These are phyloP conservation scores for Parsonsia alboflavescens DNA, from an alignment of 257 asterid species.

Conservation along the genomic window DNA sequence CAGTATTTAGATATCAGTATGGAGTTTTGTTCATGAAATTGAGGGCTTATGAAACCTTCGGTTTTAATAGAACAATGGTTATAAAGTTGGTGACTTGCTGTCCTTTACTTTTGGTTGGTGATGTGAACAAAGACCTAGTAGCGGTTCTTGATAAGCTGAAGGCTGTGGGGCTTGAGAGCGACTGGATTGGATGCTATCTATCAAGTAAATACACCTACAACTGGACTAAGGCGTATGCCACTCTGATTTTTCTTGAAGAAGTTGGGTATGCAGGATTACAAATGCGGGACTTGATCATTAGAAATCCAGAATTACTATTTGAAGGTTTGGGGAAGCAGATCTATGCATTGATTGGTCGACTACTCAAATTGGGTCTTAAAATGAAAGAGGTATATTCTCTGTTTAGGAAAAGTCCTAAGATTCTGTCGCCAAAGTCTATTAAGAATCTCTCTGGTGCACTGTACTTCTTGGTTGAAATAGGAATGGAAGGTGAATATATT, in stretches of 20 bases:
- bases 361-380: slow-evolving; percentile 63
- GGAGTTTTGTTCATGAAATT: slow-evolving; percentile 49
- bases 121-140: slow-evolving; percentile 33
- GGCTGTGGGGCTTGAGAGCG: slow-evolving; percentile 41
- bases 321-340: slow-evolving; percentile 76
- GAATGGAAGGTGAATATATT: slow-evolving; percentile 45
- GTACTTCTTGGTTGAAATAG: slow-evolving; percentile 56
- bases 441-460: slow-evolving; percentile 65
- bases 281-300: slow-evolving; percentile 39
- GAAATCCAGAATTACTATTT: slow-evolving; percentile 50
- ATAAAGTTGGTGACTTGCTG: slow-evolving; percentile 58
- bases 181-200: slow-evolving; percentile 67
- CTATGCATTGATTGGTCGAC: slow-evolving; percentile 51
- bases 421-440: slow-evolving; percentile 46
- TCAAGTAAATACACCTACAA: slow-evolving; percentile 40
- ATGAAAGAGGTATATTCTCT: slow-evolving; percentile 43
- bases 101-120: slow-evolving; percentile 67
- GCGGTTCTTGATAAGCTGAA: slow-evolving; percentile 49
- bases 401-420: slow-evolving; percentile 44
- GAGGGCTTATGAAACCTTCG: slow-evolving; percentile 56
- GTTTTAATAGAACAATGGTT: slow-evolving; percentile 53
- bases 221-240: slow-evolving; percentile 61
- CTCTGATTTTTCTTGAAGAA: slow-evolving; percentile 52
- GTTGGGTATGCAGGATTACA: slow-evolving; percentile 54
- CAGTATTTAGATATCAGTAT: slow-evolving; percentile 41